Conservation (phyloP, 2,329 filamentous ascomycete species). For the Hymenoscyphus scutula region DNA sequence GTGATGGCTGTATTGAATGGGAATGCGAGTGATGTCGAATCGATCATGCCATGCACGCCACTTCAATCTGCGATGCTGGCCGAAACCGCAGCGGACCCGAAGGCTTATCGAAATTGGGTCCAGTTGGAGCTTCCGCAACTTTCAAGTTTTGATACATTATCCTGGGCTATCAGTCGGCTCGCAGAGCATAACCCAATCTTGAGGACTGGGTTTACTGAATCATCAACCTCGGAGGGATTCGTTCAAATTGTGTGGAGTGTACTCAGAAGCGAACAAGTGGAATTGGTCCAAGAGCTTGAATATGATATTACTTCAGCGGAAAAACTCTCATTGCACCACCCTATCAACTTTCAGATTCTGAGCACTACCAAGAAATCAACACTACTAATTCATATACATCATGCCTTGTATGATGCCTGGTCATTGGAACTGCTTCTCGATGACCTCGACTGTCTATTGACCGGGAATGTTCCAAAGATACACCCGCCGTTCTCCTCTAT, state of each 20-base stretch:
- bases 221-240: conserved; percentile 47
- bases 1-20: conserved; percentile 18
- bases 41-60: conserved; percentile 61
- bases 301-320: conserved; percentile 42
- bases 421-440: conserved; percentile 71
- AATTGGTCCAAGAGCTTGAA: conserved; percentile 39
- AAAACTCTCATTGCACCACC: conserved; percentile 43
- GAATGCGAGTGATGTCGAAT: conserved; percentile 44
- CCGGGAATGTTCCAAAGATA: conserved; percentile 10
- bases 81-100: conserved; percentile 60
- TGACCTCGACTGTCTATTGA: conserved; percentile 56
- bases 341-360: conserved; percentile 60
- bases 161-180: conserved; percentile 49
- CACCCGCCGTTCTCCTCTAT: conserved; percentile 62
- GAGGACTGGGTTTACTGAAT: conserved; percentile 68
- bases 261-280: conserved; percentile 41
- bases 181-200: conserved; percentile 62
- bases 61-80: conserved; percentile 78
- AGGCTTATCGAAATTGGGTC: conserved; percentile 76
- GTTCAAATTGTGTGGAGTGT: conserved; percentile 63
- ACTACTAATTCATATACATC: conserved; percentile 60
- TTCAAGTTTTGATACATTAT: conserved; percentile 41
- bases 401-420: conserved; percentile 93
- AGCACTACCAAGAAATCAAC: conserved; percentile 25
- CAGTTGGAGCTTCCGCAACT: conserved; percentile 51